phyloP scores from a whole-genome alignment of 257 asterid species.

The Rauvolfia tetraphylla region DNA sequence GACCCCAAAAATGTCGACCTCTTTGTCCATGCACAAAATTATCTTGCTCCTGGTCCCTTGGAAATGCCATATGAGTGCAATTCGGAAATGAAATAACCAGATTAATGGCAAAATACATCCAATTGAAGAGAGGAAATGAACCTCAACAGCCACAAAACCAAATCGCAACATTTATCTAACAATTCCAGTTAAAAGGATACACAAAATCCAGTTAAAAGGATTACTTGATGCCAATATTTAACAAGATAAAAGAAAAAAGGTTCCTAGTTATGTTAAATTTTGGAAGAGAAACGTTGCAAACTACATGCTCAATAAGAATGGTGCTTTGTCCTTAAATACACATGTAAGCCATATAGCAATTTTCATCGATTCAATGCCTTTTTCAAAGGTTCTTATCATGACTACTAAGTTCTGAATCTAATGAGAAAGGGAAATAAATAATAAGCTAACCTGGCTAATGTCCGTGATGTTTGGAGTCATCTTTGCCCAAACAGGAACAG shows the following conservation, averaged over 20 bases:
- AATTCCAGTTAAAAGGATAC: no score
- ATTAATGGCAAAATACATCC: neutral
- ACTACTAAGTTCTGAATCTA: neutral
- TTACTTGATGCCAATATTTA: neutral
- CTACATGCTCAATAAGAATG: neutral
- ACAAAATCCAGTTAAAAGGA: no score
- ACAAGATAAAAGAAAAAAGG: neutral
- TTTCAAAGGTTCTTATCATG: slow-evolving; percentile 1
- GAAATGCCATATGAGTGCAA: neutral
- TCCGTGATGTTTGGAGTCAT: slow-evolving; percentile 97
- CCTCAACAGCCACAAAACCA: neutral
- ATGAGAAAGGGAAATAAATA: slow-evolving; percentile 6
- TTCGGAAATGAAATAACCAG: neutral
- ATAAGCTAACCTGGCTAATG: slow-evolving; percentile 56
- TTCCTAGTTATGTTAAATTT: neutral
- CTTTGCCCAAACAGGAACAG: slow-evolving; percentile 97
- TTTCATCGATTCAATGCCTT: neutral
- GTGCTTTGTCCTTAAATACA: neutral
- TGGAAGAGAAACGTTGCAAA: neutral
- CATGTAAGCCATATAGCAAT: neutral
- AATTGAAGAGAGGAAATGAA: neutral
- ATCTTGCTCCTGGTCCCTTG: neutral
- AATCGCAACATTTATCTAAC: neutral
- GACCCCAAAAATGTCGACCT: neutral
- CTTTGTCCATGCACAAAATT: neutral